A percentile compares a stretch with the other conserved stretches of the same genome.
Evolutionary conservation across 1,284 basidiomycete genomes (phyloP).

Genomic region (Taiwanofungus camphoratus): DNA sequence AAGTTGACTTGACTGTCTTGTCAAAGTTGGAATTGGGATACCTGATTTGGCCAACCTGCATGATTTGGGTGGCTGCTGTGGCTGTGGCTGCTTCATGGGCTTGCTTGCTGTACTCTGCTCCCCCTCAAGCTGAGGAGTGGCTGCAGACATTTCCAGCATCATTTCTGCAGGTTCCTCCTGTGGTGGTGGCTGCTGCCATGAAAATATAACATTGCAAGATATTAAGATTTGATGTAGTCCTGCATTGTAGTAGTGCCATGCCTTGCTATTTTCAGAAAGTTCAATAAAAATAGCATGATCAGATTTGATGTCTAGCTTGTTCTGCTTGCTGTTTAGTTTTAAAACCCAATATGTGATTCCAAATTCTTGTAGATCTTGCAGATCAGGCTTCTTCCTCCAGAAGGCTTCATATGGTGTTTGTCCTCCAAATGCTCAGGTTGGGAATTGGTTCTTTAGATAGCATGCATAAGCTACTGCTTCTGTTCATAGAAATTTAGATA

Average conservation of each 20-base stretch:
- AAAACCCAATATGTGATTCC: neutral
- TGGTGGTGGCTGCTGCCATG: neutral
- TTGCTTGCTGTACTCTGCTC: neutral
- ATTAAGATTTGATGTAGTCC: neutral
- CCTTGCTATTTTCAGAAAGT: neutral
- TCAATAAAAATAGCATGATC: neutral
- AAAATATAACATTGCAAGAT: neutral
- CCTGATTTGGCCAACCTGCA: neutral
- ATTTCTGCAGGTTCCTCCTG: too few relatives aligned
- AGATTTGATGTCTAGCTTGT: neutral
- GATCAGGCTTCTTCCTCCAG: neutral
- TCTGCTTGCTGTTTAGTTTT: neutral
- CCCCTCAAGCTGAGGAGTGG: neutral
- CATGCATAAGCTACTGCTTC: too few relatives aligned
- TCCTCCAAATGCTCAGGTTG: neutral
- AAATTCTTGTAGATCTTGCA: neutral
- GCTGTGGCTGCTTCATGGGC: neutral
- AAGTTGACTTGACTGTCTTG: too few relatives aligned
- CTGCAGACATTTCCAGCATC: neutral
- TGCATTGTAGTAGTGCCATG: neutral
- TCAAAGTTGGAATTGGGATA: neutral
- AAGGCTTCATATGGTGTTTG: too few relatives aligned
- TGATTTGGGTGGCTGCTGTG: neutral
- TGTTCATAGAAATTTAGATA: neutral
- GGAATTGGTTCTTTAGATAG: neutral